Evolutionary conservation across 768 basidiomycete species (phyloP).

Genomic region (Suillus sp.): DNA sequence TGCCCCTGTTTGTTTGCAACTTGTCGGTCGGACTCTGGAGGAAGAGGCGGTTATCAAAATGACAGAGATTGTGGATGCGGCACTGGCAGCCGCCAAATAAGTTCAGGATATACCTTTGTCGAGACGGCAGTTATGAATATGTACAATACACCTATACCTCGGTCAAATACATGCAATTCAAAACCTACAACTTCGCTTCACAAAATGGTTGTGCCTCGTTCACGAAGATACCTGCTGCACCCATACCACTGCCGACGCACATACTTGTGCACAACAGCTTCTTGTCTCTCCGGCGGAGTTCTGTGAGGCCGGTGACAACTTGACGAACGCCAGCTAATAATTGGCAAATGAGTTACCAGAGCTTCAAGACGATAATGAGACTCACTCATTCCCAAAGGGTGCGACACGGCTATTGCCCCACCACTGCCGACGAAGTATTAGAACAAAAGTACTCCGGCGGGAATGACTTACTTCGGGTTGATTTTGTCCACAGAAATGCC

Average conservation of each 20-base stretch:
- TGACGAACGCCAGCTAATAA: conserved; percentile 78
- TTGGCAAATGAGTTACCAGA: conserved; percentile 18
- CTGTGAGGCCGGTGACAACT: conserved; percentile 84
- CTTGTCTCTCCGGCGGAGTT: conserved; percentile 69
- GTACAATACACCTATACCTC: conserved; percentile 1
- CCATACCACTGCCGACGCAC: conserved; percentile 89
- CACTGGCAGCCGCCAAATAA: conserved; percentile 38
- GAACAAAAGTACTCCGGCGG: not conserved
- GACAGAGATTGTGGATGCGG: conserved; percentile 63
- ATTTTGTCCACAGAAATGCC: conserved; percentile 76
- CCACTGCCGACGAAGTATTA: conserved; percentile 50
- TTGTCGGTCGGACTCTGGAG: conserved; percentile 69
- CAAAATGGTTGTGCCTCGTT: conserved; percentile 51
- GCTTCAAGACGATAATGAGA: conserved; percentile 8
- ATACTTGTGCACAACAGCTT: conserved; percentile 80
- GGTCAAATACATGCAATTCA: conserved; percentile 4
- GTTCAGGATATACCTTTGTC: not conserved
- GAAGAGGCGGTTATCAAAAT: conserved; percentile 76
- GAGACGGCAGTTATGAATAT: not conserved
- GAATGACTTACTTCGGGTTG: conserved; percentile 71
- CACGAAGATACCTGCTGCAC: conserved; percentile 78
- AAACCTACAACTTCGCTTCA: conserved; percentile 28
- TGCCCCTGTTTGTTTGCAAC: conserved; percentile 65
- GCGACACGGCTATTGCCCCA: conserved; percentile 81
- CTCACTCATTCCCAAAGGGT: conserved; percentile 85